A percentile compares a stretch with the other conserved stretches of the same genome.
These are phyloP conservation scores for Fusarium algeriense DNA, from an alignment of 2,329 filamentous ascomycete species.

Conservation along the genomic window DNA sequence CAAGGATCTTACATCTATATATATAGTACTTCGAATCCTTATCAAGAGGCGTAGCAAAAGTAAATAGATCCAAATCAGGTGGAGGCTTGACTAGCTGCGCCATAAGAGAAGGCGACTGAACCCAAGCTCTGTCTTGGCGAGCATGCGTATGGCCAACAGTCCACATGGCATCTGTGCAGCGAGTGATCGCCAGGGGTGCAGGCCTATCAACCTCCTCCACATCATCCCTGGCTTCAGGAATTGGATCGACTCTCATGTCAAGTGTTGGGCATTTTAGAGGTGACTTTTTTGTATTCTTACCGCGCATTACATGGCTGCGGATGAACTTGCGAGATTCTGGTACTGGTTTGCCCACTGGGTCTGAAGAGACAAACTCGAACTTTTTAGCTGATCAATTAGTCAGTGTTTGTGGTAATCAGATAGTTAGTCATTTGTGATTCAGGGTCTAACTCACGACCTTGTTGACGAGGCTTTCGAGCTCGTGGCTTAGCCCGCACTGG, in stretches of 20 bases:
- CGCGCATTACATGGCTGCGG: slow-evolving; percentile 47
- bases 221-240: neutral
- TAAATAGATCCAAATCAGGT: slow-evolving; percentile 37
- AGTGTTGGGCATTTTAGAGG: neutral
- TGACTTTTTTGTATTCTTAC: slow-evolving; percentile 43
- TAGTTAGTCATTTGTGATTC: neutral
- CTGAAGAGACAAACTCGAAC: slow-evolving; percentile 49
- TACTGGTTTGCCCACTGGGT: slow-evolving; percentile 39
- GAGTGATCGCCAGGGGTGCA: neutral
- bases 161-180: slow-evolving; percentile 1
- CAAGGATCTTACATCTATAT: slow-evolving; percentile 25
- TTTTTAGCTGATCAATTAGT: slow-evolving; percentile 24
- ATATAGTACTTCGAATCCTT: slow-evolving; percentile 26
- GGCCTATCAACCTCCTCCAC: neutral
- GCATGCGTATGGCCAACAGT: slow-evolving; percentile 7
- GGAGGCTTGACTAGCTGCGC: slow-evolving; percentile 21
- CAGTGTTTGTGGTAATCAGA: neutral
- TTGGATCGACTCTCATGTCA: neutral
- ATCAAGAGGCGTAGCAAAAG: slow-evolving; percentile 37
- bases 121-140: slow-evolving; percentile 22
- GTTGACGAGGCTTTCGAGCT: slow-evolving; percentile 5
- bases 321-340: slow-evolving; percentile 46
- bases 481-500: slow-evolving; percentile 6
- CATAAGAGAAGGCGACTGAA: slow-evolving; percentile 33
- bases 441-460: slow-evolving; percentile 12